Base-by-base conservation (phyloP, 164 flowering plant genomes). In the Nymphaea colorata region DNA sequence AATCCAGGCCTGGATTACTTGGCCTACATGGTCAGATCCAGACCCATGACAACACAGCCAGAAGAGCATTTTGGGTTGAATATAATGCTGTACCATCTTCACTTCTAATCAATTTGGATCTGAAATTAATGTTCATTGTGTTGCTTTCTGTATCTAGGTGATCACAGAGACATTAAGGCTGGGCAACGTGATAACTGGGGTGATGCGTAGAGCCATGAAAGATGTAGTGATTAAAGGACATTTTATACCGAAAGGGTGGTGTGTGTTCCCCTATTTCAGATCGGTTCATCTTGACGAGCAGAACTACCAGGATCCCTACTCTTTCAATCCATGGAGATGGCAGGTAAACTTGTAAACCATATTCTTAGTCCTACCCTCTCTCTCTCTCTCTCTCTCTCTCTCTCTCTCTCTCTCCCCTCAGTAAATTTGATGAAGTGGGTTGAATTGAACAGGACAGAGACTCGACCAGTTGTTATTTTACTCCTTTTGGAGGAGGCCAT, bases 251-350 rank as follows among this genome's bases (percentile, higher is more conserved):
- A 87, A 88, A 66, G 96, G 90, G 68, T 91, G 97, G 97, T 84
- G 90, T 71, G 87, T 85, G 36, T 78, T 94, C 64, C 73, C 90
- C 7, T 85, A 89, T 74, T 87, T 94, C 47, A 79, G 95, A 78
- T 91, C 99, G 44, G 88, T 94, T 73, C 99, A 94, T 80, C 89
- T 94, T 47, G 97, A 91, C 73, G 87, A 85, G 11, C 71, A 57
- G 42, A 76, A 74, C 62, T 88, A 88, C 73, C 92, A 90, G 36
- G 69, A 68, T 68, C 88, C 99, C 64, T 78, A 88, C 72, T 69
- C 82, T 43, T 94, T 91, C 79, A 81, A 88, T 74, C 99, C 99
- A 61, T 94, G 96, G 99, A 86, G 97, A 67, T 94, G 99, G 99
- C 89, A 84, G 73, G 99, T 94, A 85, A 80, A 86, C 15, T 53